phyloP scores from a whole-genome alignment of 257 asterid species.

The Mitragyna speciosa region DNA sequence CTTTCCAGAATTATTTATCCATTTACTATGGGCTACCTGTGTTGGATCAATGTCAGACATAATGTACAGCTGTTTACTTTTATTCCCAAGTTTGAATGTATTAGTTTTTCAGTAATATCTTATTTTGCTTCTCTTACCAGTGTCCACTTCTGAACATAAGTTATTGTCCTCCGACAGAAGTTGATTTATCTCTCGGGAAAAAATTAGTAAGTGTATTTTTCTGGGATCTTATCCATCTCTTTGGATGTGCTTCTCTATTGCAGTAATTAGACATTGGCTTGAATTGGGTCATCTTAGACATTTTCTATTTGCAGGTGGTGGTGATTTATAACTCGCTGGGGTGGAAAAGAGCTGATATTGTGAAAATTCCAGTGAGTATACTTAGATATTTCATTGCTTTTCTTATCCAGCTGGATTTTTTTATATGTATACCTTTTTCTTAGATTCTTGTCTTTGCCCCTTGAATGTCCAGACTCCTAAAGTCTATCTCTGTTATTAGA shows the following conservation, averaged over 20 bases:
- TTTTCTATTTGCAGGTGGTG: slow-evolving; percentile 52
- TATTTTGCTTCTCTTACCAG: slow-evolving; percentile 40
- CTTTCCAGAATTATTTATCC: not conserved
- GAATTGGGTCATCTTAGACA: not conserved
- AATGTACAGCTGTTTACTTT: not conserved
- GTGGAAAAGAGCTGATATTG: slow-evolving; percentile 78
- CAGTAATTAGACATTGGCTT: not conserved
- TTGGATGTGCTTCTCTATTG: not conserved
- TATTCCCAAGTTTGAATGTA: not conserved
- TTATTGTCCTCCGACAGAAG: slow-evolving; percentile 87
- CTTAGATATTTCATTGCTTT: not conserved
- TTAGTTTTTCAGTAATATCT: not conserved
- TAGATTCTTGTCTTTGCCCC: not conserved
- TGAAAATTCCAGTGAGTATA: slow-evolving; percentile 82
- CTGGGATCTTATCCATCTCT: not conserved
- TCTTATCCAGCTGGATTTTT: not conserved
- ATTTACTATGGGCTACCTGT: not conserved
- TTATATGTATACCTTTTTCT: not conserved
- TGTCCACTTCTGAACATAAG: slow-evolving; percentile 86
- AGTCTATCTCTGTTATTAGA: not conserved
- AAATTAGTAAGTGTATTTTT: slow-evolving; percentile 54
- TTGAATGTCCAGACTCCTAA: not conserved
- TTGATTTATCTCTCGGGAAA: slow-evolving; percentile 63
- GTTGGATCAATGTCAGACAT: not conserved
- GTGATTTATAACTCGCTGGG: slow-evolving; percentile 87